phyloP scores from a whole-genome alignment of 1,139 yeast species.

The Sugiyamaella xylanicola region DNA sequence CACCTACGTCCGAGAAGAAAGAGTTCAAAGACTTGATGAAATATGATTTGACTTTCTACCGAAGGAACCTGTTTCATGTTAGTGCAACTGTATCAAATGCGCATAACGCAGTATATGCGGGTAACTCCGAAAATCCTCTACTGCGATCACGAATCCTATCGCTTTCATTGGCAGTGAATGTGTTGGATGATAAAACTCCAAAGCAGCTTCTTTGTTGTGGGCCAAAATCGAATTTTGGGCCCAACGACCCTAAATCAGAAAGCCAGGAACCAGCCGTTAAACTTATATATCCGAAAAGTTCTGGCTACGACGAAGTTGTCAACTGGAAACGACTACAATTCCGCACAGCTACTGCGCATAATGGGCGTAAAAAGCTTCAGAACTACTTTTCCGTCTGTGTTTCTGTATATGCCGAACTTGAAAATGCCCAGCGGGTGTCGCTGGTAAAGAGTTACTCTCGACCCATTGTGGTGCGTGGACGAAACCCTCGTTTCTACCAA shows the following conservation, averaged over 20 bases:
- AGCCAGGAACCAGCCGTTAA: constrained; percentile 35
- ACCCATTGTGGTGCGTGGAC: constrained; percentile 65
- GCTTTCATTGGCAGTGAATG: constrained; percentile 36
- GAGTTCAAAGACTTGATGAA: constrained; percentile 26
- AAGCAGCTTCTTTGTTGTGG: constrained; percentile 36
- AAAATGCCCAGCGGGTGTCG: constrained; percentile 36
- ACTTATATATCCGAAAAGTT: constrained; percentile 34
- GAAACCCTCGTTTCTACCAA: constrained; percentile 65
- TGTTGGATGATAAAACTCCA: constrained; percentile 32
- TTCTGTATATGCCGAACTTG: constrained; percentile 46
- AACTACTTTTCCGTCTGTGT: constrained; percentile 57
- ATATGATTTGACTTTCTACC: constrained; percentile 39
- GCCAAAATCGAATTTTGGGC: constrained; percentile 29
- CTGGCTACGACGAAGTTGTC: constrained; percentile 36
- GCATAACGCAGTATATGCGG: constrained; percentile 36
- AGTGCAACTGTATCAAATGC: constrained; percentile 37
- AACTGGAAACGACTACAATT: constrained; percentile 53
- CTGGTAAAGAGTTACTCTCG: constrained; percentile 40
- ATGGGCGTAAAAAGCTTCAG: constrained; percentile 59
- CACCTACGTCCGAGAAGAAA: constrained; percentile 14
- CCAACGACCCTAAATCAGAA: constrained; percentile 20
- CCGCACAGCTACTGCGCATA: constrained; percentile 65
- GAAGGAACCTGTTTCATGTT: constrained; percentile 40
- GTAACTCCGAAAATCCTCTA: constrained; percentile 29
- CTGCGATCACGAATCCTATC: constrained; percentile 35